Evolutionary conservation across 352 stramenopile species (phyloP).

Genomic region (Phytophthora cryptogea): DNA sequence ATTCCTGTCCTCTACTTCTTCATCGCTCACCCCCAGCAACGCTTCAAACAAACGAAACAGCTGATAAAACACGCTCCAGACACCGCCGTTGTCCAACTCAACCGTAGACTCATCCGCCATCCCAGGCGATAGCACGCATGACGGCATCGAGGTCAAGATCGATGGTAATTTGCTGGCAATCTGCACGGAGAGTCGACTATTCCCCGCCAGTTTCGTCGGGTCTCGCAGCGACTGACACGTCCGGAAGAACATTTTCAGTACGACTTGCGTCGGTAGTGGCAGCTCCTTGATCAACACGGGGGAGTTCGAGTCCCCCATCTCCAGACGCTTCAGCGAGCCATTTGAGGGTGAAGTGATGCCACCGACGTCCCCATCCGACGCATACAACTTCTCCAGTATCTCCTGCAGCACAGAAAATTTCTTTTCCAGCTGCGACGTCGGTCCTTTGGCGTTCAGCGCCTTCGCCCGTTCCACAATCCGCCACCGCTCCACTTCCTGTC

Average conservation of each 20-base stretch:
- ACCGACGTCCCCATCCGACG: conserved; percentile 6
- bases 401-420: conserved; percentile 47
- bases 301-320: neutral
- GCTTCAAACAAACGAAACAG: conserved; percentile 50
- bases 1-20: neutral
- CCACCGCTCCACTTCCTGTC: conserved; percentile 16
- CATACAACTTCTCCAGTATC: conserved; percentile 36
- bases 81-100: conserved; percentile 4
- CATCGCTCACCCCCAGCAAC: conserved; percentile 31
- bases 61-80: conserved; percentile 59
- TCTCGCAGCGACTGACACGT: conserved; percentile 59
- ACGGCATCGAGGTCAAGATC: conserved; percentile 57
- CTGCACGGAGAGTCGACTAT: conserved; percentile 45
- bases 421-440: conserved; percentile 34
- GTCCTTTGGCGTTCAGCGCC: conserved; percentile 34
- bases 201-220: conserved; percentile 20
- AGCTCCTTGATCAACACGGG: conserved; percentile 50
- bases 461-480: conserved; percentile 23
- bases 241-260: conserved; percentile 73
- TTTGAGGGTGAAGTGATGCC: conserved; percentile 26
- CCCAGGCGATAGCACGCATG: conserved; percentile 59
- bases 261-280: conserved; percentile 58
- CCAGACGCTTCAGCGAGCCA: conserved; percentile 7
- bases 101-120: conserved; percentile 27
- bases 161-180: conserved; percentile 59